Conservation (phyloP, 1,284 basidiomycete species). For the Microbotryum silenes-acaulis region DNA sequence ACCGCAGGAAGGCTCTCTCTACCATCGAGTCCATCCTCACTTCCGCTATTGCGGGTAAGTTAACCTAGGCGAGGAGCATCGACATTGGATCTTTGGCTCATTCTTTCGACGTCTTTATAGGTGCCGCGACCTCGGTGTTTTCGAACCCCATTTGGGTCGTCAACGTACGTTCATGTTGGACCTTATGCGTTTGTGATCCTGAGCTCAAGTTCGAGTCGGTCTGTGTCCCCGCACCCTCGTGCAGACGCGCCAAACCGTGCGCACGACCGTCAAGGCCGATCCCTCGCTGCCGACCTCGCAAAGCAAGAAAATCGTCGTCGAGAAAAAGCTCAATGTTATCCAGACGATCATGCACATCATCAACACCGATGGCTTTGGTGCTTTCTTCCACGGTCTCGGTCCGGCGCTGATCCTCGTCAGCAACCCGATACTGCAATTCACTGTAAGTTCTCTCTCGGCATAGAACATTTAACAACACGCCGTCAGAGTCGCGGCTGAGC, state of each 20-base stretch:
- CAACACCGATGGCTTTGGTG: slow-evolving; percentile 65
- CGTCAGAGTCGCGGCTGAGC: neutral
- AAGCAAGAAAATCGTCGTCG: slow-evolving; percentile 24
- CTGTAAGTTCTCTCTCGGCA: slow-evolving; percentile 32
- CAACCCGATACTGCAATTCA: slow-evolving; percentile 75
- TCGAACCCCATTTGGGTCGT: slow-evolving; percentile 82
- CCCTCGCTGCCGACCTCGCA: slow-evolving; percentile 6
- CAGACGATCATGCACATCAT: slow-evolving; percentile 67
- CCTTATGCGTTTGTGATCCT: neutral
- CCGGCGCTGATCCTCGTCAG: slow-evolving; percentile 87
- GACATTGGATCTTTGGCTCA: neutral
- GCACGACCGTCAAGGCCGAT: slow-evolving; percentile 33
- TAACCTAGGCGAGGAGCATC: neutral
- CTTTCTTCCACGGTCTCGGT: slow-evolving; percentile 91
- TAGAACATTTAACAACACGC: neutral
- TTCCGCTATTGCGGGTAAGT: slow-evolving; percentile 71
- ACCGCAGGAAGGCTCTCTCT: slow-evolving; percentile 51
- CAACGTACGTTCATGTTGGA: slow-evolving; percentile 32
- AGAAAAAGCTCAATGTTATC: slow-evolving; percentile 42
- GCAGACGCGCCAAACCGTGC: slow-evolving; percentile 61
- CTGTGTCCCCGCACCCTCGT: neutral
- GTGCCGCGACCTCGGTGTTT: slow-evolving; percentile 79
- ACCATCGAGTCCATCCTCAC: slow-evolving; percentile 85
- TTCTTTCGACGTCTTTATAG: slow-evolving; percentile 43
- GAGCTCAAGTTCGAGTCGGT: neutral